Percentiles rank a stretch among this genome's conserved stretches.
phyloP scores from a whole-genome alignment of 1,139 yeast genomes.

The Insectozyma bohioensis region DNA sequence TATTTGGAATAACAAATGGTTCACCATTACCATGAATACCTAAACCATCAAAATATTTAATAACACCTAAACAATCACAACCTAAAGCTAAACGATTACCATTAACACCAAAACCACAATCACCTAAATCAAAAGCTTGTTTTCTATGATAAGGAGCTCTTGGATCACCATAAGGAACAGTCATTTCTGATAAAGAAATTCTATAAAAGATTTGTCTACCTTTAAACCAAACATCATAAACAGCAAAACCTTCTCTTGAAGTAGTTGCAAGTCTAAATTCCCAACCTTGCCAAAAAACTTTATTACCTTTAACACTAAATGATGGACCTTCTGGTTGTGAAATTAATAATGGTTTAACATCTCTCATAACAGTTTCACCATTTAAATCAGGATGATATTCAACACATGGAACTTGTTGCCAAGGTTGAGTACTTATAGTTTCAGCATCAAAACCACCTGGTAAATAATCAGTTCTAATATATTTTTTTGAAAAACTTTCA shows the following conservation, averaged over 20 bases:
- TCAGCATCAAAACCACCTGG: constrained; percentile 72
- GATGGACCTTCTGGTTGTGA: constrained; percentile 88
- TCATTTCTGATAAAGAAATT: constrained; percentile 81
- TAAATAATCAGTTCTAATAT: constrained; percentile 75
- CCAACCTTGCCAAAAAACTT: constrained; percentile 89
- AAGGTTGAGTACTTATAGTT: constrained; percentile 56
- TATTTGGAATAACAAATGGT: constrained; percentile 65
- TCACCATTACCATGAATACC: constrained; percentile 64
- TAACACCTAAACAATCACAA: constrained; percentile 88
- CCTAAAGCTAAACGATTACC: constrained; percentile 78
- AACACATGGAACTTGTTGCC: constrained; percentile 61
- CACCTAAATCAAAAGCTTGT: constrained; percentile 92
- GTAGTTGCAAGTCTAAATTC: constrained; percentile 74
- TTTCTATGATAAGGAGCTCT: constrained; percentile 89
- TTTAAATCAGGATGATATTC: constrained; percentile 77
- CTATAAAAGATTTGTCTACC: constrained; percentile 83
- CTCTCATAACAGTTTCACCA: constrained; percentile 53
- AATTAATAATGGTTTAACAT: constrained; percentile 73
- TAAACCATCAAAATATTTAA: constrained; percentile 73
- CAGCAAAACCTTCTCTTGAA: constrained; percentile 81
- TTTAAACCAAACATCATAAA: constrained; percentile 75
- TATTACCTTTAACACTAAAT: constrained; percentile 60
- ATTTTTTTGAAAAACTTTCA: constrained; percentile 62
- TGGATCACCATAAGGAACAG: constrained; percentile 91
- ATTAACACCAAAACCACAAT: constrained; percentile 81